Base-by-base conservation (phyloP, 1,284 basidiomycete genomes). In the Melampsora medusae region DNA sequence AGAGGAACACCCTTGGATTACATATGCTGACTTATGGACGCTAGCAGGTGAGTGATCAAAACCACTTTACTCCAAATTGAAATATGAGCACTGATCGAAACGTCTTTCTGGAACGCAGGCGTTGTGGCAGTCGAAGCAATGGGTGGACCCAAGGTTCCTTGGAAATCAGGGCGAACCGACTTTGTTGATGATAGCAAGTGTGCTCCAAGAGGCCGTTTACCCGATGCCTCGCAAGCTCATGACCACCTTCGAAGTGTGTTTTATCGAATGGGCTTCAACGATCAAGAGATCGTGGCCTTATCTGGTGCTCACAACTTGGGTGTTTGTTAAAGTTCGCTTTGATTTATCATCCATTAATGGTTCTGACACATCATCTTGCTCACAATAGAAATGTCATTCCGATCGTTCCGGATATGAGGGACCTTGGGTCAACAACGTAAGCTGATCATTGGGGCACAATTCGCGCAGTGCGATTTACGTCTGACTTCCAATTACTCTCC, bases 271-370 rank as follows among this genome's bases (percentile, higher is more conserved):
- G 86, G 86, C 62, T 86, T 86, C 81, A 85, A 84, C 77, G 86
- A 84, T 77, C 84, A 86, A 80, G 87, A 88, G 81, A 87, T 87
- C 35, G 86, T 87, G 14, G 86, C 86, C 0, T 83, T 88, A 4
- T 85, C 83, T 17, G 87, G 87, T 4, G 87, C 87, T 6, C 86
- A 87, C 81, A 84, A 84, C 72, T 81, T 88, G 25, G 87, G 86
- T 2, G 79, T 80, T 35, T 38, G 79, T 77, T 19, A 33, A 81
- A 79, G 31, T 79, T 79, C 25, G 79, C 78, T 60, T 81, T 81
- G 78, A 77, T 79, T 71, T 81, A 81, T 79, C 79, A 79, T 74
- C 81, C 82, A 80, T 81, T 4, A 28, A 42, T 42, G 25, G 14
- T 48, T 33, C 17, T 64, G 50, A 49, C 50, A n/a, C 3, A 31